These are phyloP conservation scores for Komagataella kurtzmanii DNA, from an alignment of 805 yeast genomes.

Conservation along the genomic window DNA sequence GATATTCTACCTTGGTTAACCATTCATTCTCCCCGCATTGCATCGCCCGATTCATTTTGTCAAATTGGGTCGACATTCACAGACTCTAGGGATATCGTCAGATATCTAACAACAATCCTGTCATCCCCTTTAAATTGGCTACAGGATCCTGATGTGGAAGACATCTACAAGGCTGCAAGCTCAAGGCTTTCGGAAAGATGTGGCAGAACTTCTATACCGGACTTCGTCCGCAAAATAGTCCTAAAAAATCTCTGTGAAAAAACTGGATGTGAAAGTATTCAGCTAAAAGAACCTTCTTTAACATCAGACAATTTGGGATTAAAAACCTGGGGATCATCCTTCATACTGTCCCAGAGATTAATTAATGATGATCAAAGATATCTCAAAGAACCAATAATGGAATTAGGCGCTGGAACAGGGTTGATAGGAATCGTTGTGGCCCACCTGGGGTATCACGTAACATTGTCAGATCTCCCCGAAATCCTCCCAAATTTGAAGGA, in stretches of 20 bases:
- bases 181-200: constrained; percentile 64
- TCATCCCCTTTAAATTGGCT: constrained; percentile 38
- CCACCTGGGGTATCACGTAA: constrained; percentile 31
- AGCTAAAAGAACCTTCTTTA: constrained; percentile 68
- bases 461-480: constrained; percentile 68
- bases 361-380: constrained; percentile 12
- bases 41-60: constrained; percentile 11
- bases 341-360: constrained; percentile 48
- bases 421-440: constrained; percentile 66
- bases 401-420: constrained; percentile 95
- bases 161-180: constrained; percentile 43
- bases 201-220: constrained; percentile 77
- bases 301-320: constrained; percentile 81
- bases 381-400: constrained; percentile 32
- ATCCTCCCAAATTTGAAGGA: constrained; percentile 54
- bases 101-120: constrained; percentile 34
- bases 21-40: constrained; percentile 19
- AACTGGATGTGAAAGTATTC: constrained; percentile 13
- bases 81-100: constrained; percentile 17
- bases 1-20: constrained; percentile 31
- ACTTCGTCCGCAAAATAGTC: constrained; percentile 44
- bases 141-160: constrained; percentile 17
- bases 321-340: constrained; percentile 93
- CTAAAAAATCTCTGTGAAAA: constrained; percentile 22
- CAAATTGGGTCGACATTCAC: constrained; percentile 15